Percentiles rank a stretch among this genome's conserved stretches.
phyloP scores from a whole-genome alignment of 78 protist species.

The Pelomyxa schiedti region DNA sequence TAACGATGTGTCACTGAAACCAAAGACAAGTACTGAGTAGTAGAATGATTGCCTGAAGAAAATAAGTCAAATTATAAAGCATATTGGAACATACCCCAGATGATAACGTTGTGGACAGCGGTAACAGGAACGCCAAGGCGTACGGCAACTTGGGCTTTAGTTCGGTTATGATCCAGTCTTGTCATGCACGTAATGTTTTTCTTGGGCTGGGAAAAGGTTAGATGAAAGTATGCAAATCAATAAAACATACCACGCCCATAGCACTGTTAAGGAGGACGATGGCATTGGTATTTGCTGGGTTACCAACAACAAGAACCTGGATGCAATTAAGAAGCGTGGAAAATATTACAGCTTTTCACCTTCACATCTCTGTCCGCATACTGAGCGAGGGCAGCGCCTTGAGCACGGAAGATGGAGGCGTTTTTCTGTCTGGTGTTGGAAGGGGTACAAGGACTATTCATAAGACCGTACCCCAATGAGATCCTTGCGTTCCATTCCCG shows the following conservation, averaged over 20 bases:
- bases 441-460: not conserved
- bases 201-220: not conserved
- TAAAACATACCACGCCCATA: constrained; percentile 14
- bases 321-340: not conserved
- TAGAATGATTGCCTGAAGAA: constrained; percentile 88
- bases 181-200: constrained; percentile 34
- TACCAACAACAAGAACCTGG: constrained; percentile 87
- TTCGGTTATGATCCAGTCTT: constrained; percentile 88
- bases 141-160: constrained; percentile 35
- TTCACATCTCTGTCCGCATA: constrained; percentile 54
- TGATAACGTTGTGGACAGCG: constrained; percentile 51
- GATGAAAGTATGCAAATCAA: not conserved
- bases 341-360: too few relatives aligned
- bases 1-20: not conserved
- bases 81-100: too few relatives aligned
- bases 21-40: constrained; percentile 16
- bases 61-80: too few relatives aligned
- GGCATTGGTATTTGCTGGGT: constrained; percentile 95
- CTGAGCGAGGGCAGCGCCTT: constrained; percentile 62
- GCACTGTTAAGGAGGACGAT: constrained; percentile 51
- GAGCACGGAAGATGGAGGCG: constrained; percentile 72
- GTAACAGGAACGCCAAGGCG: constrained; percentile 21
- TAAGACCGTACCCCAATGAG: constrained; percentile 7
- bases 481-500: constrained; percentile 90
- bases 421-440: constrained; percentile 36